A percentile compares a stretch with the other conserved stretches of the same genome.
Conservation (phyloP, 192 early-diverging fungal species). For the Backusella luteola region DNA sequence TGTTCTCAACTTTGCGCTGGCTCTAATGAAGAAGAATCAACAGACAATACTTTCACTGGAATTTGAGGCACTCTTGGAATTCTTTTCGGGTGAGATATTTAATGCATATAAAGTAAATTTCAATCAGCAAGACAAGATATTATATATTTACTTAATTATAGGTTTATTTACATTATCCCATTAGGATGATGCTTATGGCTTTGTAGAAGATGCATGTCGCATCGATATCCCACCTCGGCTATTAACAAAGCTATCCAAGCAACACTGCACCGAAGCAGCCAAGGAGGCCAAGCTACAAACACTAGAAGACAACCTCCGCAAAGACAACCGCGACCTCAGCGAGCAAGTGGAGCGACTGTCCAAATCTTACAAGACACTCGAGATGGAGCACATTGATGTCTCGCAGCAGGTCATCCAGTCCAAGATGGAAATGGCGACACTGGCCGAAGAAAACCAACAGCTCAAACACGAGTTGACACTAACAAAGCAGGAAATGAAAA, state of each 20-base stretch:
- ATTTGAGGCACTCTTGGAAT: constrained; percentile 85
- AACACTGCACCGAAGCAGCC: constrained; percentile 62
- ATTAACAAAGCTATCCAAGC: constrained; percentile 69
- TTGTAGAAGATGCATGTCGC: constrained; percentile 80
- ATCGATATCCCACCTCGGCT: constrained; percentile 65
- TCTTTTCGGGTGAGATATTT: constrained; percentile 86
- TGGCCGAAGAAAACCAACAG: constrained; percentile 50
- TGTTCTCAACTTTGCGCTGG: constrained; percentile 83
- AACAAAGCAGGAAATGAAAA: constrained; percentile 52
- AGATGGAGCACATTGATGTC: constrained; percentile 71
- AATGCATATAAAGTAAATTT: constrained; percentile 76
- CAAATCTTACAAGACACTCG: constrained; percentile 58
- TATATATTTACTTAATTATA: constrained; percentile 1
- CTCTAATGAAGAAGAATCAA: constrained; percentile 83
- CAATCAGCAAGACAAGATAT: background rate
- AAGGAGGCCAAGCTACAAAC: constrained; percentile 65
- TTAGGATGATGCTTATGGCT: constrained; percentile 63
- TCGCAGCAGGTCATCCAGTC: constrained; percentile 63
- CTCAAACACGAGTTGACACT: constrained; percentile 58
- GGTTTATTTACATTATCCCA: background rate
- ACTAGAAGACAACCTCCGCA: constrained; percentile 55
- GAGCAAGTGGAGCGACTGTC: constrained; percentile 62
- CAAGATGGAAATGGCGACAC: constrained; percentile 53
- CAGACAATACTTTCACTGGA: constrained; percentile 74
- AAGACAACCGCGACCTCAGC: constrained; percentile 64